Evolutionary conservation across 345 rosid species (phyloP).

Genomic region (Nephelium lappaceum): DNA sequence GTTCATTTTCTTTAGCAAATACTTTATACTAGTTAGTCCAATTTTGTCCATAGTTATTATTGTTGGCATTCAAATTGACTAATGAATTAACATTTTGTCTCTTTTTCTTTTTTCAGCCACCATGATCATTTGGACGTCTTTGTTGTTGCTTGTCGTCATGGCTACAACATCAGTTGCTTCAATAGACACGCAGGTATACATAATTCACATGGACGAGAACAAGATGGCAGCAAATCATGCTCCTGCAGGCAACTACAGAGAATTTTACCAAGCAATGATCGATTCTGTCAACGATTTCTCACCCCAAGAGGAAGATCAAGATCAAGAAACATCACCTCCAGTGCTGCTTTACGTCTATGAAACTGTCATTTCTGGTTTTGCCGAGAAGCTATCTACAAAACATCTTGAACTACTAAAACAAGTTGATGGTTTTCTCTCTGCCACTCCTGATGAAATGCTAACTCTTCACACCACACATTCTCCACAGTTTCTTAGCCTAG

Average conservation of each 20-base stretch:
- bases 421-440: conserved; percentile 56
- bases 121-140: conserved; percentile 28
- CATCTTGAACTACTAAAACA: conserved; percentile 51
- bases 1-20: too few relatives aligned
- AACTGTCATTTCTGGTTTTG: conserved; percentile 63
- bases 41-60: not conserved
- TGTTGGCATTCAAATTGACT: not conserved
- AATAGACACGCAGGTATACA: conserved; percentile 46
- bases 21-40: too few relatives aligned
- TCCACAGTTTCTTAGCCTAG: conserved; percentile 67
- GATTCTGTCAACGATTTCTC: conserved; percentile 38
- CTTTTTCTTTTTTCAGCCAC: conserved; percentile 11
- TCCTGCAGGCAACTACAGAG: conserved; percentile 17
- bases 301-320: conserved; percentile 24
- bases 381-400: conserved; percentile 55
- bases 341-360: conserved; percentile 61
- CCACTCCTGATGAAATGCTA: conserved; percentile 58
- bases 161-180: conserved; percentile 35
- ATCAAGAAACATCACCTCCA: conserved; percentile 31
- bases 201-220: conserved; percentile 60
- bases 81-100: not conserved
- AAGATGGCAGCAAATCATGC: conserved; percentile 32
- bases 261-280: conserved; percentile 44
- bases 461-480: conserved; percentile 69
- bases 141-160: conserved; percentile 31